phyloP scores from a whole-genome alignment of 139 green algal genomes.

The Auxenochlorella pyrenoidosa region DNA sequence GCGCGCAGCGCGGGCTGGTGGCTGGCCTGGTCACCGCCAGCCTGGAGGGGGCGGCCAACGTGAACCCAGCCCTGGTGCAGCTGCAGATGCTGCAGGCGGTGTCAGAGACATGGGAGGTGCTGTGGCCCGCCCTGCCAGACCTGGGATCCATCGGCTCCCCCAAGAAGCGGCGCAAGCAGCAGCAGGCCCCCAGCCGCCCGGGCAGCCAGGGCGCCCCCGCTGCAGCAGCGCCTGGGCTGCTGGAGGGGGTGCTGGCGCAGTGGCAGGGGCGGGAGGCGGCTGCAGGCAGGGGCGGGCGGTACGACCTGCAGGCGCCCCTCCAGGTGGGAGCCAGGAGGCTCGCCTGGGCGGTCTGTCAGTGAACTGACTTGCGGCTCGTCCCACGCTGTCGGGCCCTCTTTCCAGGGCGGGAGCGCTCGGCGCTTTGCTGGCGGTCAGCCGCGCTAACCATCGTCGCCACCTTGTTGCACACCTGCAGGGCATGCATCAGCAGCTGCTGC shows the following conservation, averaged over 20 bases:
- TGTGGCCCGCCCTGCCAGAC: constrained; percentile 18
- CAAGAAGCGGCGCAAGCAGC: constrained; percentile 20
- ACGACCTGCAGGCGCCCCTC: constrained; percentile 64
- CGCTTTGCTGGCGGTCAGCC: neutral
- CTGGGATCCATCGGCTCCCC: constrained; percentile 26
- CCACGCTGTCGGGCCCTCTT: too few relatives aligned
- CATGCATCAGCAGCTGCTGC: constrained; percentile 55
- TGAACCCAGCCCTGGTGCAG: constrained; percentile 67
- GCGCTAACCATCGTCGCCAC: neutral
- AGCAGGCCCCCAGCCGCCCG: neutral
- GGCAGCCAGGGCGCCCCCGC: neutral
- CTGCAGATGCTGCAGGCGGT: constrained; percentile 73
- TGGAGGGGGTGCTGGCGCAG: constrained; percentile 3
- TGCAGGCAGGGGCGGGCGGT: constrained; percentile 34
- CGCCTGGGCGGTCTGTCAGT: too few relatives aligned
- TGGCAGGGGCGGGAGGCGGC: constrained; percentile 18
- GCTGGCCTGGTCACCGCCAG: constrained; percentile 37
- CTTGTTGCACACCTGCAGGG: constrained; percentile 17
- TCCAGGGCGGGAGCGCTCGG: too few relatives aligned
- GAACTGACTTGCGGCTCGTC: too few relatives aligned
- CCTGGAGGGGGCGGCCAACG: constrained; percentile 53
- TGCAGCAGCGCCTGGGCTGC: constrained; percentile 1
- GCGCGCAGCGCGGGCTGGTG: constrained; percentile 28
- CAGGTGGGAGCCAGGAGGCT: constrained; percentile 32
- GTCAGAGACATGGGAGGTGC: constrained; percentile 50